phyloP scores from a whole-genome alignment of 2,329 filamentous ascomycete species.

The Byssothecium circinans region DNA sequence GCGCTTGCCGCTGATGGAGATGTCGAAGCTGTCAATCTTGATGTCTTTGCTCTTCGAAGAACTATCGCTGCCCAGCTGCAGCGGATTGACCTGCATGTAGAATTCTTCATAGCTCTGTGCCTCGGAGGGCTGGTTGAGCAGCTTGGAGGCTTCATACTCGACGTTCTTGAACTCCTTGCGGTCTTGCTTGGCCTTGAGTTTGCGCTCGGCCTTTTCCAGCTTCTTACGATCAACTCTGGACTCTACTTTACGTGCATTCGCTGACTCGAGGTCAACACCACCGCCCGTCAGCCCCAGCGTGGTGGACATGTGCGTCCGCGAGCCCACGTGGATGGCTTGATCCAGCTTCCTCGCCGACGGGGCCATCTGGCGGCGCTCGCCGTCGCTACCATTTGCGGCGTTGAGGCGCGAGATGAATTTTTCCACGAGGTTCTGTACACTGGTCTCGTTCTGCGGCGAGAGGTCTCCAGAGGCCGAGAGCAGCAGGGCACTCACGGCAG shows the following conservation, averaged over 20 bases:
- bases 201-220: slow-evolving; percentile 95
- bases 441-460: slow-evolving; percentile 69
- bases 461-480: slow-evolving; percentile 89
- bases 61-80: slow-evolving; percentile 76
- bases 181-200: slow-evolving; percentile 97
- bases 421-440: slow-evolving; percentile 79
- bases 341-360: slow-evolving; percentile 83
- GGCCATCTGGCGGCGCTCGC: slow-evolving; percentile 69
- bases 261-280: slow-evolving; percentile 88
- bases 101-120: slow-evolving; percentile 97
- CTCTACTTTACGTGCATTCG: slow-evolving; percentile 90
- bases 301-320: slow-evolving; percentile 93
- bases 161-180: slow-evolving; percentile 99
- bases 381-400: slow-evolving; percentile 68
- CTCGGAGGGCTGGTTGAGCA: slow-evolving; percentile 80
- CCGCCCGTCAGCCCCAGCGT: slow-evolving; percentile 85
- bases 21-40: slow-evolving; percentile 94
- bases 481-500: slow-evolving; percentile 82
- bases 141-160: slow-evolving; percentile 90
- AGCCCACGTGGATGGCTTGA: slow-evolving; percentile 90
- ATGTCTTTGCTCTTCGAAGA: slow-evolving; percentile 91
- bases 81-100: slow-evolving; percentile 98
- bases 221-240: slow-evolving; percentile 98
- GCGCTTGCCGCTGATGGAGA: slow-evolving; percentile 83
- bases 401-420: slow-evolving; percentile 87